Percentiles rank a stretch among this genome's conserved stretches.
Evolutionary conservation across 1,284 basidiomycete species (phyloP).

Genomic region (Heliocybe sulcata): DNA sequence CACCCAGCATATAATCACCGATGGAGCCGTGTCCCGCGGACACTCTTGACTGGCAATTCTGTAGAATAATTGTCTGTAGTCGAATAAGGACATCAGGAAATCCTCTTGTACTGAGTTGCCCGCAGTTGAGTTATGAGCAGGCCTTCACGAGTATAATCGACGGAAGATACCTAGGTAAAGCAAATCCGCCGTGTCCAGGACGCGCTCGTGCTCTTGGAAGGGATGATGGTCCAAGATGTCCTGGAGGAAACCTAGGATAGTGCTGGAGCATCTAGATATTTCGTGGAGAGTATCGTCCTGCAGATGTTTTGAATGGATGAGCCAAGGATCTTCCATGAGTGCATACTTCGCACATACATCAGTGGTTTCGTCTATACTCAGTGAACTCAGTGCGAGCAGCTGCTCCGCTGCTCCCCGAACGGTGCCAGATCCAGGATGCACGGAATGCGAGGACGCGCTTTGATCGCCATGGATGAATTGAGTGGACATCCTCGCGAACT

Average conservation of each 20-base stretch:
- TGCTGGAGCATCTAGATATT: background rate
- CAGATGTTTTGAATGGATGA: background rate
- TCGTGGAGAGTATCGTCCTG: background rate
- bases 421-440: background rate
- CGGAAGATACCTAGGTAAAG: background rate
- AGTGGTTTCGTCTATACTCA: background rate
- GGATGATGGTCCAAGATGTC: background rate
- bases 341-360: background rate
- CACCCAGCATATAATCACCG: slow-evolving; percentile 49
- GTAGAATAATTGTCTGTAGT: slow-evolving; percentile 39
- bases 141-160: background rate
- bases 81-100: slow-evolving; percentile 36
- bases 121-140: background rate
- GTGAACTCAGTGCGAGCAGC: background rate
- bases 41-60: slow-evolving; percentile 24
- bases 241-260: background rate
- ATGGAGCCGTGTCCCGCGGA: slow-evolving; percentile 16
- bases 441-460: background rate
- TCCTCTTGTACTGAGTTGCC: slow-evolving; percentile 13
- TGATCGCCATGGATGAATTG: background rate
- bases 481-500: background rate
- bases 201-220: background rate
- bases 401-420: background rate
- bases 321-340: background rate
- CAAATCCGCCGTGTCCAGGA: background rate